Evolutionary conservation across 768 basidiomycete genomes (phyloP), one percentile per base, ranked within the genome.

Genomic region (Leccinum imitatum): DNA sequence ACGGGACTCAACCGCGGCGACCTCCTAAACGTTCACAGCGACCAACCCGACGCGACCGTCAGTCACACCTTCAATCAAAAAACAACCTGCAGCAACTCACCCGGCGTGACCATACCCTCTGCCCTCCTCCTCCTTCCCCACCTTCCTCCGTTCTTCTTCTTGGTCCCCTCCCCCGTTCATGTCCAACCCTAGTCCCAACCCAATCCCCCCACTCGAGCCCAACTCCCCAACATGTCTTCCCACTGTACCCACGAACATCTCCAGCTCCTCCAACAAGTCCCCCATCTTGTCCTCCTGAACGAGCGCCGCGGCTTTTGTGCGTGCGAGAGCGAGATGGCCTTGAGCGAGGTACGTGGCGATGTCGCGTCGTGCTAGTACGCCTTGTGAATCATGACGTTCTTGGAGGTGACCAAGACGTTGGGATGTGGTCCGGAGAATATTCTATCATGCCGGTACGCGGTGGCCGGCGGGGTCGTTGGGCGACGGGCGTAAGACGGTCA

Each of bases 331-430:
- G 55, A 87, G 74, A 56, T 87, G 83, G 41, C 82, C 81, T 62
- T 87, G 83, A 54, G 82, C 80, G 46, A 92, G 77, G 17, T 87
- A 73, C 13, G 82, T 85, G 6, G 87, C 84, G 59, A 92, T 86
- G 69, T 91, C 89, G 63, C 79, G 80, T 64, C 87, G 80, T 19
- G 81, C 83, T 48, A 89, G 83, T 37, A 79, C 80, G 2, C 79
- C 81, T 67, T 85, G 79, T 6, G 87, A 83, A 63, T 90, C 87
- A 59, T 86, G 83, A 71, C 83, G 84, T 62, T 86, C 84, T 67
- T 89, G 87, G 17, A 89, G 70, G 64, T 91, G 88, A 19, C 85
- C 86, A 30, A 92, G 78, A 54, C 80, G 80, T 63, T 88, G 86
- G 50, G 83, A 82, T 8, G 89, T 81, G 25, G 82, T 77, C 60